A percentile compares a stretch with the other conserved stretches of the same genome.
phyloP scores from a whole-genome alignment of 306 rosid species.

The Clitoria ternatea region DNA sequence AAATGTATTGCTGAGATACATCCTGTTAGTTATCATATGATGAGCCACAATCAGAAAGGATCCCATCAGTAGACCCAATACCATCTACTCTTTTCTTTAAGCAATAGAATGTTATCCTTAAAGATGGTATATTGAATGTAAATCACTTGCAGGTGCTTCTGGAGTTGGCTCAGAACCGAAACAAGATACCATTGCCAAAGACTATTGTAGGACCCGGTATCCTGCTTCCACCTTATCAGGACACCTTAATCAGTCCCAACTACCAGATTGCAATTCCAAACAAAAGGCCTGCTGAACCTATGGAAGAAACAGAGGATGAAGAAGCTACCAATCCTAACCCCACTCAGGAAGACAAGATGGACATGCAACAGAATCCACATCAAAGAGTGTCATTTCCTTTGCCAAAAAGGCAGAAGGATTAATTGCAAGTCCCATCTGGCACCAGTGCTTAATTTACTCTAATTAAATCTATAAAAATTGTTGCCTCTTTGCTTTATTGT shows the following conservation, averaged over 20 bases:
- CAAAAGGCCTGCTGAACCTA: constrained; percentile 58
- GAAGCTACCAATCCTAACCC: constrained; percentile 47
- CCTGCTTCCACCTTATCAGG: constrained; percentile 75
- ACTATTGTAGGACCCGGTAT: constrained; percentile 62
- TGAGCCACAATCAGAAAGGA: not conserved
- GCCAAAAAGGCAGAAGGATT: constrained; percentile 50
- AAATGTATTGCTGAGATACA: not conserved
- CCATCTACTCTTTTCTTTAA: not conserved
- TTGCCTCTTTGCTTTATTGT: no score
- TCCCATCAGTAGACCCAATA: not conserved
- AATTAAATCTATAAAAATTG: no score
- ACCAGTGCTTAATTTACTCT: not conserved
- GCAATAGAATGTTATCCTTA: not conserved
- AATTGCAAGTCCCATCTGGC: not conserved
- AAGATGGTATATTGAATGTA: constrained; percentile 13
- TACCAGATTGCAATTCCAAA: constrained; percentile 73
- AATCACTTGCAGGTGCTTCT: constrained; percentile 53
- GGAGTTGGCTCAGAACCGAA: constrained; percentile 77
- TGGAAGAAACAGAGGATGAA: constrained; percentile 75
- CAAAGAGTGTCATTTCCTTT: constrained; percentile 81
- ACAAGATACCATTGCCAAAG: constrained; percentile 75
- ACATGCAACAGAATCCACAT: constrained; percentile 48
- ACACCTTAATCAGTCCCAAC: constrained; percentile 73
- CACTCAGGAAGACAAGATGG: constrained; percentile 54
- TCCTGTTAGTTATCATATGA: not conserved